Evolutionary conservation across 1,139 yeast genomes (phyloP).

Genomic region (Meyerozyma smithsonii): DNA sequence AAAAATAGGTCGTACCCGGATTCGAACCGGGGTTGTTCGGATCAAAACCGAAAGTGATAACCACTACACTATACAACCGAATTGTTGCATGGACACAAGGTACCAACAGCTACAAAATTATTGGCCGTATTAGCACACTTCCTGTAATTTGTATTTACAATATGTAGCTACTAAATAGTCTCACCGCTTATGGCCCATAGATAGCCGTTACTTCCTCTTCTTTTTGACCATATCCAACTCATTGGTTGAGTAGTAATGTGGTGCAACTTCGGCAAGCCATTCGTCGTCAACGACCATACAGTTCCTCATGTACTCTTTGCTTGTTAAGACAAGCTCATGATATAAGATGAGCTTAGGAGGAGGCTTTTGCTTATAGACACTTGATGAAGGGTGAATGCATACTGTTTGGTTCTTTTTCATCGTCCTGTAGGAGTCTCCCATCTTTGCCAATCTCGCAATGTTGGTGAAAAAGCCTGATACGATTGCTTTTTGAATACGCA

Average conservation of each 20-base stretch:
- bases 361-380: slow-evolving; percentile 55
- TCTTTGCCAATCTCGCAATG: slow-evolving; percentile 61
- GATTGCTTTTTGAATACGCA: slow-evolving; percentile 59
- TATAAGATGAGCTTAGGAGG: slow-evolving; percentile 70
- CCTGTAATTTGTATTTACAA: not conserved
- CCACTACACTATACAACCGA: slow-evolving; percentile 48
- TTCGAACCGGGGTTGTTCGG: slow-evolving; percentile 94
- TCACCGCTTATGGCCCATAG: not conserved
- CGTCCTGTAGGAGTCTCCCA: slow-evolving; percentile 69
- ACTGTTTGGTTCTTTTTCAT: slow-evolving; percentile 63
- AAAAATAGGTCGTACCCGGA: slow-evolving; percentile 81
- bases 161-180: not conserved
- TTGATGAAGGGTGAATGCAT: slow-evolving; percentile 79
- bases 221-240: slow-evolving; percentile 13
- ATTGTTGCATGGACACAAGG: no score
- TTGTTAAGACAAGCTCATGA: slow-evolving; percentile 81
- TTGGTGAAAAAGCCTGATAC: slow-evolving; percentile 83
- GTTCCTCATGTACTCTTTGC: slow-evolving; percentile 85
- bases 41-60: slow-evolving; percentile 50
- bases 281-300: slow-evolving; percentile 29
- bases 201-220: not conserved
- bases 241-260: slow-evolving; percentile 19
- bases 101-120: no score
- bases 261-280: slow-evolving; percentile 21
- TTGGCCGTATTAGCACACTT: no score